A percentile compares a stretch with the other conserved stretches of the same genome.
Evolutionary conservation across 306 rosid genomes (phyloP).

Genomic region (Sophora flavescens): DNA sequence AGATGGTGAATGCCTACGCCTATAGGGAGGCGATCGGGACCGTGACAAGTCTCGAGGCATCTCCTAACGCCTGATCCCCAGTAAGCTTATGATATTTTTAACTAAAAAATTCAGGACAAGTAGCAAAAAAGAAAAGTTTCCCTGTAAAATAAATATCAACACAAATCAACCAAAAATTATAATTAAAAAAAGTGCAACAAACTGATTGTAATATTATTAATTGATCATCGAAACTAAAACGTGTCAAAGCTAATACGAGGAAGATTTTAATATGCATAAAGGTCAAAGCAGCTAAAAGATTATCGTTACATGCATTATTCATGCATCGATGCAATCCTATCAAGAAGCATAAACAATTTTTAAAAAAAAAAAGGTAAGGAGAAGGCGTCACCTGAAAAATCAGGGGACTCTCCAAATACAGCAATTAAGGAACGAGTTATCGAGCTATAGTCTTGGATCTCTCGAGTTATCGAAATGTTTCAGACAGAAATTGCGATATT

Average conservation of each 20-base stretch:
- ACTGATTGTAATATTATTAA: slow-evolving; percentile 2
- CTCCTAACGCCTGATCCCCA: slow-evolving; percentile 52
- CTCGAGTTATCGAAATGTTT: not conserved
- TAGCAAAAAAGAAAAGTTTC: not conserved
- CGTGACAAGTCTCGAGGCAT: slow-evolving; percentile 94
- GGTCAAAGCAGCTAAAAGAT: not conserved
- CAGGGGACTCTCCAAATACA: slow-evolving; percentile 33
- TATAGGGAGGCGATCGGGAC: slow-evolving; percentile 82
- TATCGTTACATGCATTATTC: not conserved
- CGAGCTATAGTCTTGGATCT: not conserved
- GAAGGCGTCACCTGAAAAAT: slow-evolving; percentile 45
- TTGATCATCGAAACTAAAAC: slow-evolving; percentile 32
- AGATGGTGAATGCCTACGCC: slow-evolving; percentile 88
- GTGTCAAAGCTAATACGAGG: not conserved
- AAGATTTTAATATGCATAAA: slow-evolving; percentile 7
- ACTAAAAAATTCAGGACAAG: not conserved
- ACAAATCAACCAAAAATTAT: not conserved
- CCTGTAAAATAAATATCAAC: slow-evolving; percentile 34
- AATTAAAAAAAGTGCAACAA: not conserved
- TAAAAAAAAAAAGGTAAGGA: not conserved
- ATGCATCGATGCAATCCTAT: not conserved
- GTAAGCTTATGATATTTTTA: slow-evolving; percentile 24
- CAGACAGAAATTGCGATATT: not conserved
- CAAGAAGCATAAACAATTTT: not conserved
- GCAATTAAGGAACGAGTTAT: not conserved